Evolutionary conservation across 306 rosid species (phyloP).

Genomic region (Prunus padus): DNA sequence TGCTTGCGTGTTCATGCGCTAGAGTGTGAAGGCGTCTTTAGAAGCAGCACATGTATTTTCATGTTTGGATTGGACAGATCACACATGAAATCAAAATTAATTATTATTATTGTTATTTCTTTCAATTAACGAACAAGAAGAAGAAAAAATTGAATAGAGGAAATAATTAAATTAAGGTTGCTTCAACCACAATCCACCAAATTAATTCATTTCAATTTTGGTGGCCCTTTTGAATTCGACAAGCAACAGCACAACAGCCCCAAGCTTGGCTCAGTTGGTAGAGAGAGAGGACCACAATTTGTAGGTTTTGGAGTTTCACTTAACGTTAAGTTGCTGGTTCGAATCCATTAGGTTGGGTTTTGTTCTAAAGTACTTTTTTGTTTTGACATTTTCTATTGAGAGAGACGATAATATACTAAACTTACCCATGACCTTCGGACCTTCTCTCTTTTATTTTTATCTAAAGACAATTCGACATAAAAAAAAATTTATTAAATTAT

Average conservation of each 20-base stretch:
- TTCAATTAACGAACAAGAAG: not conserved
- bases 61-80: not conserved
- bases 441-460: too few relatives aligned
- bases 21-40: not conserved
- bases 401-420: accelerated
- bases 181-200: not conserved
- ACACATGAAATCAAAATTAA: not conserved
- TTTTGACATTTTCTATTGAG: too few relatives aligned
- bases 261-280: not conserved
- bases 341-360: constrained; percentile 8
- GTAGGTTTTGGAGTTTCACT: constrained; percentile 6
- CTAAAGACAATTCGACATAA: too few relatives aligned
- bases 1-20: not conserved
- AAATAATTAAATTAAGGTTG: not conserved
- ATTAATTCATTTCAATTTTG: not conserved
- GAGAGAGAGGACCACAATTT: not conserved
- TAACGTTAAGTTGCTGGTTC: constrained; percentile 6
- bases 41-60: not conserved
- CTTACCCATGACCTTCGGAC: accelerated
- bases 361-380: not conserved
- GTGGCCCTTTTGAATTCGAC: not conserved
- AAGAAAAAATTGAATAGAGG: not conserved
- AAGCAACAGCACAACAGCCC: not conserved
- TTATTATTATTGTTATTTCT: not conserved
- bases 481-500: too few relatives aligned